A percentile compares a stretch with the other conserved stretches of the same genome.
phyloP scores from a whole-genome alignment of 768 basidiomycete species.

The Pulveroboletus sp. region DNA sequence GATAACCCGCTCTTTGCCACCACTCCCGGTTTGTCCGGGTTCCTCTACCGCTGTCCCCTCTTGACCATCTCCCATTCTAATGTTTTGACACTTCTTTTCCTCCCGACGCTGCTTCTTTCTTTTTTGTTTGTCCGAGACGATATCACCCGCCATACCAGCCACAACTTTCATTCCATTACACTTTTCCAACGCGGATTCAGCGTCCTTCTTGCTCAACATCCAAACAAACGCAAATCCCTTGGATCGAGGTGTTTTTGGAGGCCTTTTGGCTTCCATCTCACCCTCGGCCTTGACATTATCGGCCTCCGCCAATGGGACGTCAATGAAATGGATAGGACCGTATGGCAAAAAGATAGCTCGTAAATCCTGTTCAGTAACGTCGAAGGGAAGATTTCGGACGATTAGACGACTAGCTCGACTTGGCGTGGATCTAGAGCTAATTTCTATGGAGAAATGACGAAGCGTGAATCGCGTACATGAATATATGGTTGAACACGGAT shows the following conservation, averaged over 20 bases:
- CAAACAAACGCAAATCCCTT: conserved; percentile 95
- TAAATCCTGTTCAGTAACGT: conserved; percentile 80
- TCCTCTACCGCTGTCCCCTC: conserved; percentile 29
- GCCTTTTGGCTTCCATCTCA: conserved; percentile 16
- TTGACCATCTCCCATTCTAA: conserved; percentile 33
- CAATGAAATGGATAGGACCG: conserved; percentile 82
- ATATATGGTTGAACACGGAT: background rate
- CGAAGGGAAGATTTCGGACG: conserved; percentile 83
- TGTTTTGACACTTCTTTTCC: conserved; percentile 39
- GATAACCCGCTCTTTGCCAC: conserved; percentile 55
- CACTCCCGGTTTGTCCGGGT: conserved; percentile 31
- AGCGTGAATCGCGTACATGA: background rate
- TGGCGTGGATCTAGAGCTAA: conserved; percentile 42
- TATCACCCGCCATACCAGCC: conserved; percentile 53
- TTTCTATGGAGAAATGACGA: conserved; percentile 13
- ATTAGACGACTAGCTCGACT: conserved; percentile 80
- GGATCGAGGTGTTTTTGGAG: conserved; percentile 32
- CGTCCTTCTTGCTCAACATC: conserved; percentile 84
- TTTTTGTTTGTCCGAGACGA: conserved; percentile 63
- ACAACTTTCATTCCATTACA: conserved; percentile 73
- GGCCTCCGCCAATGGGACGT: conserved; percentile 54
- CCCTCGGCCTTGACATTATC: conserved; percentile 26
- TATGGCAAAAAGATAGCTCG: conserved; percentile 81
- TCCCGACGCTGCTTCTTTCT: conserved; percentile 55
- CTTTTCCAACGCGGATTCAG: conserved; percentile 72